Evolutionary conservation across 2,329 filamentous ascomycete species (phyloP).

Genomic region (Cercospora sesami): DNA sequence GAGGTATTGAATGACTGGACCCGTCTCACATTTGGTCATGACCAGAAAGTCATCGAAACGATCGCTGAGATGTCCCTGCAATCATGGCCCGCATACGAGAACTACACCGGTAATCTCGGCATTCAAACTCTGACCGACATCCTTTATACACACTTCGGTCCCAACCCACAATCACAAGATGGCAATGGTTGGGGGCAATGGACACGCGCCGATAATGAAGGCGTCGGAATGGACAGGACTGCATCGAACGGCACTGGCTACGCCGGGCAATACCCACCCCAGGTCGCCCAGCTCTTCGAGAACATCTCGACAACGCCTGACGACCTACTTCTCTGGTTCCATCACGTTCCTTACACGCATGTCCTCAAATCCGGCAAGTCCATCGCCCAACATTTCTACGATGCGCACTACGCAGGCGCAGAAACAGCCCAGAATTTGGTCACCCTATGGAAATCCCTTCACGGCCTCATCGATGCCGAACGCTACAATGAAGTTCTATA

Average conservation of each 20-base stretch:
- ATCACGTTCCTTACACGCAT: constrained; percentile 69
- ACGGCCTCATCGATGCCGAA: constrained; percentile 59
- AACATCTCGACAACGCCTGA: constrained; percentile 64
- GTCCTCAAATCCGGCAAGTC: constrained; percentile 63
- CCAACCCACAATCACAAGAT: constrained; percentile 66
- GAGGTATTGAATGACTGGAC: constrained; percentile 64
- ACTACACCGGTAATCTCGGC: constrained; percentile 69
- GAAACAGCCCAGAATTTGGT: constrained; percentile 62
- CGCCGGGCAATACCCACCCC: constrained; percentile 64
- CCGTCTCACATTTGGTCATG: constrained; percentile 63
- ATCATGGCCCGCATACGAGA: constrained; percentile 71
- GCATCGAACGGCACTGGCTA: constrained; percentile 66
- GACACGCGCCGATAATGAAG: constrained; percentile 62
- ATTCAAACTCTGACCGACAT: constrained; percentile 70
- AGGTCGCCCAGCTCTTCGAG: constrained; percentile 61
- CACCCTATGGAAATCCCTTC: constrained; percentile 55
- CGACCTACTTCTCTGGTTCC: constrained; percentile 70
- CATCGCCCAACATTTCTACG: constrained; percentile 67
- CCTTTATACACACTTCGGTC: constrained; percentile 65
- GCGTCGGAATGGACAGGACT: constrained; percentile 71
- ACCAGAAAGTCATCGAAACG: constrained; percentile 57
- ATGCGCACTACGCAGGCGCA: constrained; percentile 62
- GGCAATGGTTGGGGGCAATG: constrained; percentile 70
- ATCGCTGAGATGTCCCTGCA: constrained; percentile 65
- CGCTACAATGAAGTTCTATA: constrained; percentile 61